These are phyloP conservation scores for Colletotrichum aenigma DNA, from an alignment of 2,329 filamentous ascomycete genomes.

Conservation along the genomic window DNA sequence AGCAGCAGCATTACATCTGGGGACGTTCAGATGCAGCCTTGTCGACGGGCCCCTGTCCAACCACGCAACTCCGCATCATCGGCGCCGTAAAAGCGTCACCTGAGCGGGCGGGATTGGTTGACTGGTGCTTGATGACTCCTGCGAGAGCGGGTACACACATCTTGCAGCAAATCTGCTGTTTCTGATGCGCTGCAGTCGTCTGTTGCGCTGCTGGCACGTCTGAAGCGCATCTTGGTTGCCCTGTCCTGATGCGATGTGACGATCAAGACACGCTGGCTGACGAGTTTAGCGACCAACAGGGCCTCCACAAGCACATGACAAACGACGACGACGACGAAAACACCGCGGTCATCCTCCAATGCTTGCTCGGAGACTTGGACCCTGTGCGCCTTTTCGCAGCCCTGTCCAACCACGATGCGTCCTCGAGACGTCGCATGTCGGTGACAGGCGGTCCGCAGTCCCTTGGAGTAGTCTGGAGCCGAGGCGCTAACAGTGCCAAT, in stretches of 20 bases:
- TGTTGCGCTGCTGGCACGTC: neutral
- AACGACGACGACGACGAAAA: neutral
- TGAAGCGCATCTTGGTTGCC: neutral
- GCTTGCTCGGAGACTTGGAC: neutral
- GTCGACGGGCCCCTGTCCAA: slow-evolving; percentile 5
- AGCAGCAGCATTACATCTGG: slow-evolving; percentile 11
- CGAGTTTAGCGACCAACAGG: neutral
- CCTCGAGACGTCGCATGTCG: neutral
- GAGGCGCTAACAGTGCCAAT: neutral
- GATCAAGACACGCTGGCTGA: slow-evolving; percentile 12
- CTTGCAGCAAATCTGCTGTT: slow-evolving; percentile 18
- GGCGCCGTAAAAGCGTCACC: slow-evolving; percentile 11
- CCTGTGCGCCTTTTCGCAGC: neutral
- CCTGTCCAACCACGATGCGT: neutral
- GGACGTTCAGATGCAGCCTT: slow-evolving; percentile 18
- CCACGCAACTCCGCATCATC: slow-evolving; percentile 22
- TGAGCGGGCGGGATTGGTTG: slow-evolving; percentile 16
- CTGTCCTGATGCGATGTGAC: slow-evolving; percentile 4
- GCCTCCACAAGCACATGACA: neutral
- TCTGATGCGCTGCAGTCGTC: slow-evolving; percentile 8
- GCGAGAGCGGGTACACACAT: slow-evolving; percentile 20
- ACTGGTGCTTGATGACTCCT: slow-evolving; percentile 8
- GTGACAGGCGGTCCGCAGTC: neutral
- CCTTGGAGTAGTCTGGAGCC: neutral
- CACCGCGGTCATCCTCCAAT: neutral